phyloP scores from a whole-genome alignment of 2,329 filamentous ascomycete genomes.

The Penicillium sp. region DNA sequence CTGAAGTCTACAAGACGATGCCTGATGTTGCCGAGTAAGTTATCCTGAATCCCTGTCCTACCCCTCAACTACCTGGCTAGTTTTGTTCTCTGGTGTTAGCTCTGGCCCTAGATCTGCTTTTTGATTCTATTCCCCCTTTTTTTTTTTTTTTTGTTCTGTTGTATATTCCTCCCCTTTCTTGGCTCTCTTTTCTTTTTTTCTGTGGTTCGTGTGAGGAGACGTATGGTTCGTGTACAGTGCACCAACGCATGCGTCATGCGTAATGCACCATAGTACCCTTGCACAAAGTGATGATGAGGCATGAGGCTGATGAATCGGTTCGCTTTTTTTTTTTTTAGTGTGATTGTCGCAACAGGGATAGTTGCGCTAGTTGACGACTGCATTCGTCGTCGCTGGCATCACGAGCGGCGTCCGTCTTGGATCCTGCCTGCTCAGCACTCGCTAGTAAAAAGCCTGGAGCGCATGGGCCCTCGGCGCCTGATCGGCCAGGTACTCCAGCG shows the following conservation, averaged over 20 bases:
- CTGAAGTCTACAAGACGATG: conserved; percentile 62
- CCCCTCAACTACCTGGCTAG: background rate
- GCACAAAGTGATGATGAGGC: background rate
- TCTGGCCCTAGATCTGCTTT: background rate
- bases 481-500: conserved; percentile 64
- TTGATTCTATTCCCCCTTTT: background rate
- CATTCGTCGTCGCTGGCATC: conserved; percentile 75
- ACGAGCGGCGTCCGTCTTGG: conserved; percentile 51
- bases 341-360: conserved; percentile 85
- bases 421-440: conserved; percentile 52
- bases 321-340: conserved; percentile 50
- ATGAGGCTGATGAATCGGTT: conserved; percentile 9
- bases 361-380: conserved; percentile 86
- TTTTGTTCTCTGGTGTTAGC: background rate
- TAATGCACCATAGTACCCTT: background rate
- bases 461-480: conserved; percentile 60
- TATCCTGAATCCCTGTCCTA: background rate
- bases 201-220: background rate
- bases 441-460: conserved; percentile 58
- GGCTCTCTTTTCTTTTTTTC: background rate
- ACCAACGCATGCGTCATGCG: conserved; percentile 4
- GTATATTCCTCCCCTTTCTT: background rate
- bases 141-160: conserved; percentile 2
- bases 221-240: conserved; percentile 3
- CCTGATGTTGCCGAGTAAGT: conserved; percentile 87